phyloP scores from a whole-genome alignment of 2,329 filamentous ascomycete genomes.

The Penicillium sp. region DNA sequence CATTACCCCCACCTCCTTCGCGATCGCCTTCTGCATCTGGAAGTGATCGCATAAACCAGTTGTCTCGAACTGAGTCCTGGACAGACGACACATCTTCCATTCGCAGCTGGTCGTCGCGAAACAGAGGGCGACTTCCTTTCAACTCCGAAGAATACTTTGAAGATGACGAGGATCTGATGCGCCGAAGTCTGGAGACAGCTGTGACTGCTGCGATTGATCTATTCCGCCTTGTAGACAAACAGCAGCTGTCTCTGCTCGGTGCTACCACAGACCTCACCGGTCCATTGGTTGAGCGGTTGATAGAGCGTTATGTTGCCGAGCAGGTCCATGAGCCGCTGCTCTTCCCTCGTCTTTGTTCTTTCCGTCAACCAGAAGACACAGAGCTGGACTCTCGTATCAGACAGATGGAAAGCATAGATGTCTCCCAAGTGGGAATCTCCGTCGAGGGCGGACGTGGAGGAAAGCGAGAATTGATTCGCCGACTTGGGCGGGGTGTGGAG shows the following conservation, averaged over 20 bases:
- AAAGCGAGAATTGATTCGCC: constrained; percentile 77
- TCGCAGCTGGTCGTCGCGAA: constrained; percentile 37
- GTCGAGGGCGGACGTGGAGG: constrained; percentile 76
- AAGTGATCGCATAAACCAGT: constrained; percentile 44
- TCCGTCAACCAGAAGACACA: constrained; percentile 78
- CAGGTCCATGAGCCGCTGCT: constrained; percentile 83
- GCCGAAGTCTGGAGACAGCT: constrained; percentile 84
- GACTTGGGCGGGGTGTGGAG: constrained; percentile 77
- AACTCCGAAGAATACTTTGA: constrained; percentile 73
- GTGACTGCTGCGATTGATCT: constrained; percentile 92
- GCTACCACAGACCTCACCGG: constrained; percentile 93
- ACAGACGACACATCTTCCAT: constrained; percentile 40
- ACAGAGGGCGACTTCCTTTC: constrained; percentile 47
- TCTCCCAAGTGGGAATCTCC: constrained; percentile 88
- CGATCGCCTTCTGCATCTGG: constrained; percentile 53
- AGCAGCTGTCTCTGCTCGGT: constrained; percentile 86
- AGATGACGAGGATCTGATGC: constrained; percentile 89
- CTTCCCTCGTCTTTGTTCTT: constrained; percentile 77
- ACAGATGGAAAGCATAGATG: constrained; percentile 91
- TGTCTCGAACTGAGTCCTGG: constrained; percentile 34
- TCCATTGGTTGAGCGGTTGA: constrained; percentile 85
- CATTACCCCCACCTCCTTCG: constrained; percentile 71
- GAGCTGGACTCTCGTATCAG: constrained; percentile 87
- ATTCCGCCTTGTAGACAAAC: constrained; percentile 93
- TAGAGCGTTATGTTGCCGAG: constrained; percentile 91